Evolutionary conservation across 164 flowering plant genomes (phyloP).

Genomic region (Aristolochia californica): DNA sequence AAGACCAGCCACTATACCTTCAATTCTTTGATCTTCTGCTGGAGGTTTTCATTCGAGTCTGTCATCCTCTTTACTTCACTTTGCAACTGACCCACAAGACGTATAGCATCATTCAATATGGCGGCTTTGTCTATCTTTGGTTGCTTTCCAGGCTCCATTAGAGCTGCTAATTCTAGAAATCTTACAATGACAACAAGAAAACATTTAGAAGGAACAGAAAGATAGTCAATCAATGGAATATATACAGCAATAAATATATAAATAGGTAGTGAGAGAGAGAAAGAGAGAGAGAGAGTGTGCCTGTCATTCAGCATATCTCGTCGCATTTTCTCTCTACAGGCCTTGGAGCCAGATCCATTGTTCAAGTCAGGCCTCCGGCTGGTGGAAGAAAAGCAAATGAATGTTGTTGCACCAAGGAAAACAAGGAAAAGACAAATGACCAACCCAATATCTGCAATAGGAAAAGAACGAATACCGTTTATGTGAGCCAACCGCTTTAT

Average conservation of each 20-base stretch:
- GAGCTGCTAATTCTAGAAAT: conserved; percentile 72
- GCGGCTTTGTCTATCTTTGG: too few species aligned
- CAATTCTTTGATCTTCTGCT: conserved; percentile 79
- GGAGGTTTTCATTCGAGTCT: conserved; percentile 68
- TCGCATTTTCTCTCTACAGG: conserved; percentile 62
- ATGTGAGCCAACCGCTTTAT: conserved; percentile 34
- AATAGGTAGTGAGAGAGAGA: too few species aligned
- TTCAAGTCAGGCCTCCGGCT: conserved; percentile 41
- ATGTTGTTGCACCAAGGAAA: neutral
- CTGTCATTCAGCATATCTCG: conserved; percentile 71
- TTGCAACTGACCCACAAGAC: too few species aligned
- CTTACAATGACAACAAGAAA: conserved; percentile 19
- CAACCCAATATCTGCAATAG: neutral
- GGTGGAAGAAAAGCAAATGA: neutral
- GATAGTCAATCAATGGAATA: neutral
- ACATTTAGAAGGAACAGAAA: neutral
- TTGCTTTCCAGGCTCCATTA: conserved; percentile 82
- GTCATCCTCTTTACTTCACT: conserved; percentile 71
- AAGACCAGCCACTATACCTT: conserved; percentile 32
- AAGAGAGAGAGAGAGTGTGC: conserved; percentile 17
- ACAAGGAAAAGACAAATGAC: too few species aligned
- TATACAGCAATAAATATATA: too few species aligned
- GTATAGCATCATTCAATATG: too few species aligned
- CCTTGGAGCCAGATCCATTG: too few species aligned
- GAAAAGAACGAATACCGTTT: conserved; percentile 35